phyloP scores from a whole-genome alignment of 192 early-diverging fungal species.

The Podila horticola region DNA sequence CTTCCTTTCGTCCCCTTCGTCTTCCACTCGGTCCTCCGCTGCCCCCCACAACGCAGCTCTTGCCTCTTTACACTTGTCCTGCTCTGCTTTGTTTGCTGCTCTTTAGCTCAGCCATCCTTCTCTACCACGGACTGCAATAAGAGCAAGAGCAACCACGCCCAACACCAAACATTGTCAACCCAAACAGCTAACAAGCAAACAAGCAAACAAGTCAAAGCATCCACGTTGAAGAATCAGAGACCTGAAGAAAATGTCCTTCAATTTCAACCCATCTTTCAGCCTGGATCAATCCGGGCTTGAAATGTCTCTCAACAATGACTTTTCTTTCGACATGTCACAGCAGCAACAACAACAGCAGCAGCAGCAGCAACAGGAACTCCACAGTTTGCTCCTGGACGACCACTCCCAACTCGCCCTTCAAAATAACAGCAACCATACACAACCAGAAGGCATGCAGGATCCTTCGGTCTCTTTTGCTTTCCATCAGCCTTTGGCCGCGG shows the following conservation, averaged over 20 bases:
- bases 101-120: background rate
- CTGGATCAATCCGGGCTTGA: constrained; percentile 38
- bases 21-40: background rate
- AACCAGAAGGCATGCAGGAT: constrained; percentile 4
- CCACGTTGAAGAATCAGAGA: background rate
- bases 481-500: constrained; percentile 22
- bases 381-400: constrained; percentile 27
- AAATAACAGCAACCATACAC: background rate
- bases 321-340: constrained; percentile 32
- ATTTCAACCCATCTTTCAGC: constrained; percentile 27
- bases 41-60: background rate
- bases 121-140: too few species aligned
- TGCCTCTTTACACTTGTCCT: background rate
- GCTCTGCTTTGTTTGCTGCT: background rate
- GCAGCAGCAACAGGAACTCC: constrained; percentile 23
- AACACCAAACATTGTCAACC: background rate
- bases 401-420: background rate
- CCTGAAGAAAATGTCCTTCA: constrained; percentile 13
- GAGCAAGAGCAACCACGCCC: background rate
- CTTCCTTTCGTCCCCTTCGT: background rate
- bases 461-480: constrained; percentile 22
- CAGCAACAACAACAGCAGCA: constrained; percentile 14
- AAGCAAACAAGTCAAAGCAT: background rate
- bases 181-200: background rate
- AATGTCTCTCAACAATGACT: constrained; percentile 27